Evolutionary conservation across 1,284 basidiomycete genomes (phyloP).

Genomic region (Sanguinoderma infundibulare): DNA sequence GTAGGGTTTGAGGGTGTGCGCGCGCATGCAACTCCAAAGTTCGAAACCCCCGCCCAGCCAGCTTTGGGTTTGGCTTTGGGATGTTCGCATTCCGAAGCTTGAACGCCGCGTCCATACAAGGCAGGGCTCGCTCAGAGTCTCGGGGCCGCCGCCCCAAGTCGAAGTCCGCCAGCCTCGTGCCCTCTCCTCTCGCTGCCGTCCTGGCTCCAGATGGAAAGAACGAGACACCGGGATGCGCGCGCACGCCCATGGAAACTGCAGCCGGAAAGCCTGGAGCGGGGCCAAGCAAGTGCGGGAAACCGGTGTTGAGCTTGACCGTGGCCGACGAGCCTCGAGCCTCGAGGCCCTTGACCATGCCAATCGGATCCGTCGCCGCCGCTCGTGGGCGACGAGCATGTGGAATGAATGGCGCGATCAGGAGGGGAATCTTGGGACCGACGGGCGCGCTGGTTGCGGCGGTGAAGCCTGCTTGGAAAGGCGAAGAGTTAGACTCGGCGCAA

Average conservation of each 20-base stretch:
- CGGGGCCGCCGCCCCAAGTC: neutral
- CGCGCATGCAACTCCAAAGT: neutral
- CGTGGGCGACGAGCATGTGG: too few relatives aligned
- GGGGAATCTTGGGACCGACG: too few relatives aligned
- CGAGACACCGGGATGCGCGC: constrained; percentile 17
- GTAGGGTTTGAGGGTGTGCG: too few relatives aligned
- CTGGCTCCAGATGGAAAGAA: constrained; percentile 6
- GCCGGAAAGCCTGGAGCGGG: too few relatives aligned
- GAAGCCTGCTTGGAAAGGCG: neutral
- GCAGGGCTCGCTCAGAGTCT: neutral
- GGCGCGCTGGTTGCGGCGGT: neutral
- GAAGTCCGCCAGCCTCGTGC: neutral
- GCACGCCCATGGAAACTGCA: constrained; percentile 17
- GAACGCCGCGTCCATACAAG: neutral
- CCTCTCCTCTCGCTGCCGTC: neutral
- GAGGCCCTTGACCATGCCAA: neutral
- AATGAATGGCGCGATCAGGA: too few relatives aligned
- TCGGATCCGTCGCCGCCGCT: too few relatives aligned
- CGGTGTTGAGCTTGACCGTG: too few relatives aligned
- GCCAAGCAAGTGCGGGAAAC: too few relatives aligned
- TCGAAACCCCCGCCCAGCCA: neutral
- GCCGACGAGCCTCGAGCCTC: too few relatives aligned
- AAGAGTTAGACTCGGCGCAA: neutral
- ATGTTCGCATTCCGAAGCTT: too few relatives aligned
- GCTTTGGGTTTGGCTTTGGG: too few relatives aligned